Percentiles rank a stretch among this genome's conserved stretches.
Evolutionary conservation across 1,284 basidiomycete genomes (phyloP).

Genomic region (Sanghuangporus baumii): DNA sequence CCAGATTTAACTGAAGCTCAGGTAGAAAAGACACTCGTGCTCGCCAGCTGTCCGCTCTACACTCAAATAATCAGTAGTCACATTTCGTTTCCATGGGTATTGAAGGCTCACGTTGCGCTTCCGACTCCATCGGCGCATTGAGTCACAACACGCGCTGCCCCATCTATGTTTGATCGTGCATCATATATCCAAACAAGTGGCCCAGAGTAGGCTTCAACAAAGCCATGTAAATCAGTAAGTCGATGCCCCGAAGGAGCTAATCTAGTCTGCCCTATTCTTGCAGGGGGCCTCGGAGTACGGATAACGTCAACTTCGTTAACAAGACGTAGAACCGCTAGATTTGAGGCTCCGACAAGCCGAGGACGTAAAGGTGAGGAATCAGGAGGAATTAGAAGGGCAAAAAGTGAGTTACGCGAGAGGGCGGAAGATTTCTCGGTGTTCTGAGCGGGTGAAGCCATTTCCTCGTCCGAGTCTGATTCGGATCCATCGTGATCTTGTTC

Average conservation of each 20-base stretch:
- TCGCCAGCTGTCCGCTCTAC: slow-evolving; percentile 75
- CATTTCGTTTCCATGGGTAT: background rate
- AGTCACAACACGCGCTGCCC: slow-evolving; percentile 56
- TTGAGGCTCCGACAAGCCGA: slow-evolving; percentile 48
- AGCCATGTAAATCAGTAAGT: slow-evolving; percentile 55
- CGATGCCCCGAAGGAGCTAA: slow-evolving; percentile 38
- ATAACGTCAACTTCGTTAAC: slow-evolving; percentile 64
- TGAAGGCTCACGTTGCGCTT: slow-evolving; percentile 59
- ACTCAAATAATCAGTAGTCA: background rate
- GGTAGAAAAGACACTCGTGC: slow-evolving; percentile 61
- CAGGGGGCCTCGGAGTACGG: slow-evolving; percentile 39
- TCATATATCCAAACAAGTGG: slow-evolving; percentile 73
- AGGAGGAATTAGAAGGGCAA: slow-evolving; percentile 46
- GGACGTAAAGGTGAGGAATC: slow-evolving; percentile 33
- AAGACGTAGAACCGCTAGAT: slow-evolving; percentile 58
- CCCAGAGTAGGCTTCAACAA: slow-evolving; percentile 70
- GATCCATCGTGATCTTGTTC: slow-evolving; percentile 18
- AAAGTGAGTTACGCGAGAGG: slow-evolving; percentile 28
- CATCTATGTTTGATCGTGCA: slow-evolving; percentile 54
- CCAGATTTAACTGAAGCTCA: slow-evolving; percentile 66
- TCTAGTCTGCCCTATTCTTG: slow-evolving; percentile 37
- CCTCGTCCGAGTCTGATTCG: slow-evolving; percentile 23
- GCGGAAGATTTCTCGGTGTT: background rate
- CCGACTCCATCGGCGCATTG: slow-evolving; percentile 60
- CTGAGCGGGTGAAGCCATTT: slow-evolving; percentile 22